Percentiles rank a stretch among this genome's conserved stretches.
Conservation (phyloP, 139 green algal genomes). For the Picochlorum sp. region DNA sequence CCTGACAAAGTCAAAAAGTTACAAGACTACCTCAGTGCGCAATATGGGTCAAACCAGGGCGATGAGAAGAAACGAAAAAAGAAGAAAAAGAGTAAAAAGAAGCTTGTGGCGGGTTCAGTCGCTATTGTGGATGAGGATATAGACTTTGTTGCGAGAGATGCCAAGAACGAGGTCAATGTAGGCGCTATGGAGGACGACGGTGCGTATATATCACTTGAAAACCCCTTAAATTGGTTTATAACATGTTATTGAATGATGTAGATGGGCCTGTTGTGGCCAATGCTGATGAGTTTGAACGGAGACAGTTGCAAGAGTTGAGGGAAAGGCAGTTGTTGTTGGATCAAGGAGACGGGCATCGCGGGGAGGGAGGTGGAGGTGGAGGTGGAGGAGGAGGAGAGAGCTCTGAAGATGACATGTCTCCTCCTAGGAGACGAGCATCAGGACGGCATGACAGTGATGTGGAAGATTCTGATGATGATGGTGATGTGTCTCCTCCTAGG, state of each 20-base stretch:
- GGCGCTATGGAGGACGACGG: conserved; percentile 36
- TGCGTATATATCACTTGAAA: background rate
- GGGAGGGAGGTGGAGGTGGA: background rate
- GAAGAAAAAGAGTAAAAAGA: conserved; percentile 36
- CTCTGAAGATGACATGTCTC: conserved; percentile 15
- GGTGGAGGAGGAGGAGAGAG: background rate
- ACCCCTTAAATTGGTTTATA: background rate
- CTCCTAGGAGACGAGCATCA: conserved; percentile 14
- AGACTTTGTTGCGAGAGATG: conserved; percentile 1
- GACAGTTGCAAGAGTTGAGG: conserved; percentile 35
- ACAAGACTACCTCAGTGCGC: conserved; percentile 15
- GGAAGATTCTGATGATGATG: conserved; percentile 22
- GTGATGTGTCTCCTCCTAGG: conserved; percentile 26
- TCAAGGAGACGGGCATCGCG: background rate
- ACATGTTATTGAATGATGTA: conserved; percentile 12
- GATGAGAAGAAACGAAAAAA: conserved; percentile 26
- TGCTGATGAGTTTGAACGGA: conserved; percentile 42
- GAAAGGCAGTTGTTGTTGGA: conserved; percentile 17
- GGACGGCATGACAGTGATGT: conserved; percentile 8
- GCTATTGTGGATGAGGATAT: conserved; percentile 57
- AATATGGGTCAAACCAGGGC: conserved; percentile 17
- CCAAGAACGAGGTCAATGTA: background rate
- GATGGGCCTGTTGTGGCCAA: conserved; percentile 60
- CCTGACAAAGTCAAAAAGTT: conserved; percentile 18
- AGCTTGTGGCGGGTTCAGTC: conserved; percentile 15